Evolutionary conservation across 208 protist genomes (phyloP), one percentile per base, ranked within the genome.

Genomic region (Leishmania tropica): DNA sequence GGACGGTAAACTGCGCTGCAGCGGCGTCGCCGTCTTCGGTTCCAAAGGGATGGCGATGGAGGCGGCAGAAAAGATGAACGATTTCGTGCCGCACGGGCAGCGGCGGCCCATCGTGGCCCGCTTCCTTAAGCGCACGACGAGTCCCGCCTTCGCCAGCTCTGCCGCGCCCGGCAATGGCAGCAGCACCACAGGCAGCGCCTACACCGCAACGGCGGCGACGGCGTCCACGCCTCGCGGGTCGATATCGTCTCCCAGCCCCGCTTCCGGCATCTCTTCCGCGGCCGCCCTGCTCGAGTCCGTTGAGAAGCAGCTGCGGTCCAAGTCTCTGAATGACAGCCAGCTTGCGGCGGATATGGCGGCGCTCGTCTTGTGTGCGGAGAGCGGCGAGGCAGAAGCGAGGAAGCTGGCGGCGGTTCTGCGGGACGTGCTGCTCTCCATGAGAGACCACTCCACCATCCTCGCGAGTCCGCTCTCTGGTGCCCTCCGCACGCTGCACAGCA

Each of bases 51-150:
- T 90, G 81, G 93, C 92, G 17, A 81, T 86, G 48, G 87, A 92
- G 76, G 93, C 92, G n/a, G 93, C 92, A 45, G 82, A 88, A 53
- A 93, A 92, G 79, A 85, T 95, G 65, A 85, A 95, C 81, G 82
- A 89, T 75, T 94, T 92, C 40, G 87, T 92, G 42, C 87, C 87
- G 58, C 87, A 89, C 64, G 87, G 86, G 42, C 90, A 95, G 78
- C 79, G 84, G 0, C 84, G 86, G 10, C 91, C 90, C 21, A 74
- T 96, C 45, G 78, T 94, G 5, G 81, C 85, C 11, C 88, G 88
- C 42, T 92, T 92, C 62, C 86, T 96, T 6, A 51, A 58, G 37
- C 85, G 87, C 35, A 8, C 54, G 19, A 42, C 53, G 31, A 77
- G 62, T 10, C n/a, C 71, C 35, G 45, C 54, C 24, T 11, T 42